Evolutionary conservation across 805 yeast genomes (phyloP).

Genomic region (Wickerhamomyces ciferrii): DNA sequence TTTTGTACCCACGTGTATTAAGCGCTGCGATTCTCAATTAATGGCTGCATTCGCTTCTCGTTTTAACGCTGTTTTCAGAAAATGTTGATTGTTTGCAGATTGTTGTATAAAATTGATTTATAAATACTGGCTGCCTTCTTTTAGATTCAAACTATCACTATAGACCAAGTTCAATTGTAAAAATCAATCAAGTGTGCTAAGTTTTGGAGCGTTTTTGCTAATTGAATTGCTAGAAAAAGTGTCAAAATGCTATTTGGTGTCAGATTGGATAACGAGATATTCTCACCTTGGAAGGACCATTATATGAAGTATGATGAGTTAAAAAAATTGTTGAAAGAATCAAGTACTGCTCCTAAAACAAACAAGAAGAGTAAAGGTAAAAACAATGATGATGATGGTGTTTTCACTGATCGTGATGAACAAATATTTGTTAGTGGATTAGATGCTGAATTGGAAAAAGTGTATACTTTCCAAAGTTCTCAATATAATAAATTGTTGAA

Average conservation of each 20-base stretch:
- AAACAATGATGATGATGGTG: slow-evolving; percentile 2
- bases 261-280: slow-evolving; percentile 73
- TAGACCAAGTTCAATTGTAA: too few species aligned
- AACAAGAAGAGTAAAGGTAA: not conserved
- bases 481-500: slow-evolving; percentile 67
- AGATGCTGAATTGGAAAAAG: slow-evolving; percentile 71
- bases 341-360: slow-evolving; percentile 7
- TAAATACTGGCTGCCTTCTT: not conserved
- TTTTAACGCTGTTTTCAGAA: not conserved
- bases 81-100: not conserved
- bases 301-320: slow-evolving; percentile 63
- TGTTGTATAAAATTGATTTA: not conserved
- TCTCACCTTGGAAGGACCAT: slow-evolving; percentile 81
- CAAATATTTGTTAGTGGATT: slow-evolving; percentile 58
- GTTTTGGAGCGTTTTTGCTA: too few species aligned
- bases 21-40: not conserved
- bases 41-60: not conserved
- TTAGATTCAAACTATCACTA: too few species aligned
- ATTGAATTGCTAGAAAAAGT: not conserved
- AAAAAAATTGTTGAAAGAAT: slow-evolving; percentile 67
- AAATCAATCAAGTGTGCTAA: too few species aligned
- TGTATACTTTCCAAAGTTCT: slow-evolving; percentile 62
- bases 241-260: slow-evolving; percentile 75
- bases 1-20: not conserved
- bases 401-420: slow-evolving; percentile 62